Conservation (phyloP, 768 basidiomycete genomes). For the Amanita muscaria region DNA sequence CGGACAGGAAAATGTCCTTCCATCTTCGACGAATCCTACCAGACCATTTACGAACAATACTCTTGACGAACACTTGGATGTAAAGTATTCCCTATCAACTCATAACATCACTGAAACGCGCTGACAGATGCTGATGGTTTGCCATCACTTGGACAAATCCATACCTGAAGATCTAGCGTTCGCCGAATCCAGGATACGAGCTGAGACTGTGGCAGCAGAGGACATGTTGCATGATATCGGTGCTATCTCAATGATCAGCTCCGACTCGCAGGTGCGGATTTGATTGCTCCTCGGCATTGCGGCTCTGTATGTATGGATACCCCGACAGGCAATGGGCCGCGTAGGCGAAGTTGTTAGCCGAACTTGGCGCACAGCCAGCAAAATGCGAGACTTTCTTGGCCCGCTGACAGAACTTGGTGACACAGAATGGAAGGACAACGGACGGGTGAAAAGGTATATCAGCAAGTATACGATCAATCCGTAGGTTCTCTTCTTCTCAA, state of each 20-base stretch:
- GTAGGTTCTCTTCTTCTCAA: slow-evolving; percentile 36
- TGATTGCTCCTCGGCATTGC: background rate
- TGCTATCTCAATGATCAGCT: slow-evolving; percentile 94
- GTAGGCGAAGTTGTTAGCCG: slow-evolving; percentile 90
- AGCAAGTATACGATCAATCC: slow-evolving; percentile 98
- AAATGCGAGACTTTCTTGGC: slow-evolving; percentile 77
- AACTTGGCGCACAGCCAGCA: slow-evolving; percentile 96
- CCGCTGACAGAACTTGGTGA: slow-evolving; percentile 68
- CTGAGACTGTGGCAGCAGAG: slow-evolving; percentile 95
- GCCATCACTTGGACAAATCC: slow-evolving; percentile 89
- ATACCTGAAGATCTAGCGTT: slow-evolving; percentile 93
- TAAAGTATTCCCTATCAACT: slow-evolving; percentile 27
- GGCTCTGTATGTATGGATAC: background rate
- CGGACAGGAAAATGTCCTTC: slow-evolving; percentile 80
- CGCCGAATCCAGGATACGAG: slow-evolving; percentile 94
- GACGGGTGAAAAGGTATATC: slow-evolving; percentile 88
- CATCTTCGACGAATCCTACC: slow-evolving; percentile 96
- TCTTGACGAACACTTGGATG: slow-evolving; percentile 94
- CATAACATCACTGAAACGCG: slow-evolving; percentile 29
- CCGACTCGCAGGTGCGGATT: slow-evolving; percentile 62
- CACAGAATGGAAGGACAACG: slow-evolving; percentile 65
- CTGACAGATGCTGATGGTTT: slow-evolving; percentile 99
- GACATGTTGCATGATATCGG: slow-evolving; percentile 90
- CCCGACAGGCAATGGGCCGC: slow-evolving; percentile 74
- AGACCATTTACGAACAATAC: slow-evolving; percentile 89